Percentiles rank a stretch among this genome's conserved stretches.
Evolutionary conservation across 805 yeast genomes (phyloP).

Genomic region (Ogataea henricii): DNA sequence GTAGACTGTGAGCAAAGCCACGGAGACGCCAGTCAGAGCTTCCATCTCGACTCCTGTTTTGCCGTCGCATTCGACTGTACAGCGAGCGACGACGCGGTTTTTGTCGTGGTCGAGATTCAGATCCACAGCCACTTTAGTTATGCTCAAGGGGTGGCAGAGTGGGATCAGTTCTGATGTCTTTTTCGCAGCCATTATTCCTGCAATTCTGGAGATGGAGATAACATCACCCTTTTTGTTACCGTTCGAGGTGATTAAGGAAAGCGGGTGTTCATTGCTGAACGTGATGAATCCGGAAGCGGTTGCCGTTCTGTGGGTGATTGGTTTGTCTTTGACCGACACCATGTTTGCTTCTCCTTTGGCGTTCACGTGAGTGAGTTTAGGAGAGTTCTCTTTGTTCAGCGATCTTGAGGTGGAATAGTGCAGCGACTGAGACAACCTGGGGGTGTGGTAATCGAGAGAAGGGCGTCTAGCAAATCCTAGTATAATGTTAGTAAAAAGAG

Average conservation of each 20-base stretch:
- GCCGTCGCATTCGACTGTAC: constrained; percentile 48
- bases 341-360: constrained; percentile 42
- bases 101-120: constrained; percentile 27
- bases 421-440: neutral
- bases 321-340: constrained; percentile 50
- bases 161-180: constrained; percentile 49
- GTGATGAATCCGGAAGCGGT: constrained; percentile 44
- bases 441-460: neutral
- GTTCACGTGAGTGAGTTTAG: constrained; percentile 41
- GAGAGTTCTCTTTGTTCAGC: neutral
- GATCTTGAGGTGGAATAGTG: neutral
- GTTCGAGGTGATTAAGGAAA: constrained; percentile 37
- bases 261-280: constrained; percentile 39
- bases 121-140: constrained; percentile 43
- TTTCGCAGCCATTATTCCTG: constrained; percentile 56
- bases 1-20: constrained; percentile 49
- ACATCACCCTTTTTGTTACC: constrained; percentile 55
- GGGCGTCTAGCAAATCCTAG: neutral
- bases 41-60: constrained; percentile 64
- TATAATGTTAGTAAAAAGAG: constrained; percentile 13
- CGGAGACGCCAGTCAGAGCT: constrained; percentile 48
- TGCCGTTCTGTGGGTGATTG: constrained; percentile 43
- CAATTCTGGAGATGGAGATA: constrained; percentile 46
- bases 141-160: constrained; percentile 49
- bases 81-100: constrained; percentile 33